Evolutionary conservation across 2,329 filamentous ascomycete genomes (phyloP).

Genomic region (Lasiodiplodia gonubiensis): DNA sequence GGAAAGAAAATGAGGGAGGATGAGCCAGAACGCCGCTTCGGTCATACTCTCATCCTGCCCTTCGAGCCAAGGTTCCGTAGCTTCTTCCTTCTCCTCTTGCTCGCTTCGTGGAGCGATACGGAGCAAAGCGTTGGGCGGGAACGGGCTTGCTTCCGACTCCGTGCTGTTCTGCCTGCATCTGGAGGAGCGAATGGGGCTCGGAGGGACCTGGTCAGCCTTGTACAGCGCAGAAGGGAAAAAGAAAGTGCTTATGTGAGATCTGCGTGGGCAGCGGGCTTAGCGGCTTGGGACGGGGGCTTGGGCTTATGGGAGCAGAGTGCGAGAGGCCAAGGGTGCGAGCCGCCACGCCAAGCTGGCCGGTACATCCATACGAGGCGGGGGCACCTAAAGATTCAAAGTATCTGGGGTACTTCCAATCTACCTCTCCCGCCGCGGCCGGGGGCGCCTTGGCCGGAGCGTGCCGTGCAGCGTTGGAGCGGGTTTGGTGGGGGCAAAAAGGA

Average conservation of each 20-base stretch:
- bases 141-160: neutral
- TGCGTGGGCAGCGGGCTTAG: slow-evolving; percentile 17
- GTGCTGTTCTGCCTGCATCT: neutral
- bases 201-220: slow-evolving; percentile 20
- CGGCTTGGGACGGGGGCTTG: slow-evolving; percentile 8
- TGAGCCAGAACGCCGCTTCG: slow-evolving; percentile 5
- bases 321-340: neutral
- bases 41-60: neutral
- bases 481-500: slow-evolving; percentile 1
- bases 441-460: neutral
- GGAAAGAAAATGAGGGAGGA: neutral
- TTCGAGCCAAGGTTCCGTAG: neutral
- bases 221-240: slow-evolving; percentile 5
- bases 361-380: slow-evolving; percentile 3
- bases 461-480: neutral
- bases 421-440: neutral
- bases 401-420: neutral
- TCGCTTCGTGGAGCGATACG: neutral
- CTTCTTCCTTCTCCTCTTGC: neutral
- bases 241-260: slow-evolving; percentile 24
- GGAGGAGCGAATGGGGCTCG: neutral
- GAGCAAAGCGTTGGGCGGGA: neutral
- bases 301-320: slow-evolving; percentile 19
- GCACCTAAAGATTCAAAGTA: neutral
- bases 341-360: neutral